Evolutionary conservation across 2,329 filamentous ascomycete genomes (phyloP), one percentile per base, ranked within the genome.

Genomic region (Trichoderma pleuroti): DNA sequence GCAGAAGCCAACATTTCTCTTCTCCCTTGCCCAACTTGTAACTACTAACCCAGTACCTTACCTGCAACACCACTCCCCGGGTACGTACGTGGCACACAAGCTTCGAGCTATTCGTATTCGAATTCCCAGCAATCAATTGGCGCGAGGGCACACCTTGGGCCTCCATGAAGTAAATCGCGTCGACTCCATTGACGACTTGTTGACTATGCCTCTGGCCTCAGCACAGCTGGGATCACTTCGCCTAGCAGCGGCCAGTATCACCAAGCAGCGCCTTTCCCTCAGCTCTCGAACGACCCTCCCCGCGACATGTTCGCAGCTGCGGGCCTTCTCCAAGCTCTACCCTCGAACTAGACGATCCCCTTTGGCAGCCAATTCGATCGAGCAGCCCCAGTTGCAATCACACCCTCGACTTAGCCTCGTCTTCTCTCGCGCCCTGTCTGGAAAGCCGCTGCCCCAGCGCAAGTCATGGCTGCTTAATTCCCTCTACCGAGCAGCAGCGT

Each of bases 401-500:
- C 64, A 26, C 28, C 54, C 28, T 24, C 54, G 54, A n/a, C 28
- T 49, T 24, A 68, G 49, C 34, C 60, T 72, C 30, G 32, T 76
- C 71, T 74, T 78, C 67, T 71, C 76, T 30, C 83, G 85, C 71
- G 76, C 77, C 7, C 76, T 89, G 21, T 89, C 87, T 0, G 87
- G 87, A 28, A 85, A 82, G 75, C 84, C 86, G 18, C 80, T 87
- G 4, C 85, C 85, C 8, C 84, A 87, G 74, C 75, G 79, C 62
- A 81, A 81, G 59, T 88, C 85, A 18, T 79, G 81, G 72, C 63
- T 85, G 4, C 77, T 87, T 70, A 87, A 86, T 76, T 89, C 92
- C 76, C 80, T 89, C 59, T 93, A 92, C 78, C 88, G 92, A 74
- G 85, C 88, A 36, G 91, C 94, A 39, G 81, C 81, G 36, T 82